Percentiles rank a stretch among this genome's conserved stretches.
Conservation (phyloP, 108 stramenopile species). For the Bacterosira constricta region DNA sequence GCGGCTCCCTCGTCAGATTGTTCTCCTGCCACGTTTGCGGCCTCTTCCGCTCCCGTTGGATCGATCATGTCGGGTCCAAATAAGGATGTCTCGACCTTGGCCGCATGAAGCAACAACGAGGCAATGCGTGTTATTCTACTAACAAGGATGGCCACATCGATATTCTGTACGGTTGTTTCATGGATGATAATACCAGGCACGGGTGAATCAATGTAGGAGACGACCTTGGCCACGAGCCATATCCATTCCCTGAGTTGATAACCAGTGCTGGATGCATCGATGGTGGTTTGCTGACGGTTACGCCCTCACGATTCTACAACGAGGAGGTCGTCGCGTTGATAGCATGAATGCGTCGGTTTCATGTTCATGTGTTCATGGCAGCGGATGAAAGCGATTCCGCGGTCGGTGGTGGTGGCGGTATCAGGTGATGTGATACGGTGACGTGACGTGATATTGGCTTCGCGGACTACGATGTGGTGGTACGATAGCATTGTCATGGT, state of each 20-base stretch:
- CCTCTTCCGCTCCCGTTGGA: slow-evolving; percentile 3
- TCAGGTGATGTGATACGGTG: too few species aligned
- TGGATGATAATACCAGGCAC: slow-evolving; percentile 72
- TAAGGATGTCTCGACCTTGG: slow-evolving; percentile 65
- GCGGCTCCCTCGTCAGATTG: slow-evolving; percentile 54
- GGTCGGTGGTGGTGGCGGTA: too few species aligned
- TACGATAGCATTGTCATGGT: too few species aligned
- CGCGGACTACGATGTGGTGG: too few species aligned
- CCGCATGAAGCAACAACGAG: slow-evolving; percentile 68
- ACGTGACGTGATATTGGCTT: too few species aligned
- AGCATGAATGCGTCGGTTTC: slow-evolving; percentile 57
- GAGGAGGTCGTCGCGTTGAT: slow-evolving; percentile 80
- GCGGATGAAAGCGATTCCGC: too few species aligned
- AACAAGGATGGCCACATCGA: slow-evolving; percentile 41
- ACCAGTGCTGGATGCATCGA: too few species aligned
- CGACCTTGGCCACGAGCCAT: slow-evolving; percentile 75
- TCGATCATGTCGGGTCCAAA: background rate
- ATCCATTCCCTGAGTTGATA: slow-evolving; percentile 82
- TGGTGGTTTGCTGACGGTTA: slow-evolving; percentile 4
- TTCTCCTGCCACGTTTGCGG: slow-evolving; percentile 33
- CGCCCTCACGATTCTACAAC: background rate
- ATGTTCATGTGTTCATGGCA: too few species aligned
- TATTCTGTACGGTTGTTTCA: slow-evolving; percentile 54
- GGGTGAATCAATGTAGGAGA: slow-evolving; percentile 71
- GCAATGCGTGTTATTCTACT: slow-evolving; percentile 71